A percentile compares a stretch with the other conserved stretches of the same genome.
These are phyloP conservation scores for Penicillium sp. DNA, from an alignment of 2,329 filamentous ascomycete species.

Conservation along the genomic window DNA sequence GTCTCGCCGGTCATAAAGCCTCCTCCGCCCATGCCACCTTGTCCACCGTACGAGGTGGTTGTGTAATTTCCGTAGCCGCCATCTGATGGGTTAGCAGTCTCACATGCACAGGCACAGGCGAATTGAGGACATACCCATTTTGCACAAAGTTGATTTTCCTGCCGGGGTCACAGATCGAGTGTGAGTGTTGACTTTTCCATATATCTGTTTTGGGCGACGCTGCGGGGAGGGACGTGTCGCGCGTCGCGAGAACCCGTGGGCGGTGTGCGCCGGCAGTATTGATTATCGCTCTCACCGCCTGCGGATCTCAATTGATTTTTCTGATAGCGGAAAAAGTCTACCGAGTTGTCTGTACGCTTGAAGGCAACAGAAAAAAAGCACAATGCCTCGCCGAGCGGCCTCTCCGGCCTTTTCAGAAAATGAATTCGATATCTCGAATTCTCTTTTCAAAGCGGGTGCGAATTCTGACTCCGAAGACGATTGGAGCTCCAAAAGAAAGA, in stretches of 20 bases:
- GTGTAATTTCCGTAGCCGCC: slow-evolving; percentile 45
- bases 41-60: slow-evolving; percentile 55
- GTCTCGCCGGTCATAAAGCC: slow-evolving; percentile 56
- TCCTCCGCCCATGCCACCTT: slow-evolving; percentile 54
- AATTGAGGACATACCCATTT: slow-evolving; percentile 26
- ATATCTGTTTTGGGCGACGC: slow-evolving; percentile 32
- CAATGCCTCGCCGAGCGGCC: slow-evolving; percentile 67
- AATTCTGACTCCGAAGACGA: slow-evolving; percentile 41
- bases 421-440: slow-evolving; percentile 83
- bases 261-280: slow-evolving; percentile 10
- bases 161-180: background rate
- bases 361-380: slow-evolving; percentile 12
- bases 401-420: slow-evolving; percentile 85
- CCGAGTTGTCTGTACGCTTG: background rate
- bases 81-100: slow-evolving; percentile 23
- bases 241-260: slow-evolving; percentile 33
- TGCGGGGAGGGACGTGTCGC: slow-evolving; percentile 31
- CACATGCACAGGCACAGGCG: background rate
- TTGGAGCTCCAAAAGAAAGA: slow-evolving; percentile 47
- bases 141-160: background rate
- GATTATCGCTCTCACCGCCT: slow-evolving; percentile 26
- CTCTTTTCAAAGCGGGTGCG: slow-evolving; percentile 61
- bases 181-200: slow-evolving; percentile 22
- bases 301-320: slow-evolving; percentile 21
- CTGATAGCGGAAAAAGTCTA: slow-evolving; percentile 12